Base-by-base conservation (phyloP, 495 filamentous ascomycete species). In the Podospora pseudocomata region DNA sequence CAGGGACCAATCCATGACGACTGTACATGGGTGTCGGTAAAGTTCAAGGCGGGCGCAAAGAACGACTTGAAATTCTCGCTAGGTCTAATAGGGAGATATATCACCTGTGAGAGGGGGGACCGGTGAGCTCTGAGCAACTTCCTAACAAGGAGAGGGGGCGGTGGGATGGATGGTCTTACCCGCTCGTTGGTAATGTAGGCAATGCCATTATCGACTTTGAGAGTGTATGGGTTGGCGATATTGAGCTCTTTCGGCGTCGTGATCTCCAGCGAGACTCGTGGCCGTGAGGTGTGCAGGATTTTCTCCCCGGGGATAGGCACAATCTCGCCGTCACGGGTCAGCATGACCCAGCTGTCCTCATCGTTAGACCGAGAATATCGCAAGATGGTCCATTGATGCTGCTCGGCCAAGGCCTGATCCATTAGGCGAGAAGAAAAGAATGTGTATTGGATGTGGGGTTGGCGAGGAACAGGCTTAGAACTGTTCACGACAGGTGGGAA, bases 1-100 rank as follows among this genome's bases (percentile, higher is more conserved):
- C 97, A 98, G 11, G 96, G 90, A n/a, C 95, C 95, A 74, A 98
- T 96, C 81, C 94, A 96, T 2, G 96, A 93, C 2, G 94, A 91
- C 6, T 90, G 87, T 65, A 97, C 92, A 74, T 92, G 92, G n/a
- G 89, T 90, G 78, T 99, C 94, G 78, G 88, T 87, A 56, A 97
- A 84, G 72, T 91, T 91, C 62, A 94, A 85, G 65, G 97, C 88
- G 23, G 95, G 95, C 0, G 89, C 86, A 27, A 93, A 92, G 80
- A 99, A 97, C 64, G 93, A 97, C 73, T 92, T 89, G 72, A 98
- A 85, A 30, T 86, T 80, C 9, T 87, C 80, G 15, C 88, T 91
- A 32, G 85, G 83, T 28, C 85, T 84, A 56, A 88, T 80, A 15
- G 95, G 94, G 32, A 98, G 90, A 74, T 96, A 99, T 70, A 98